Evolutionary conservation across 2,329 filamentous ascomycete species (phyloP).

Genomic region (Chaetothyriales sp.): DNA sequence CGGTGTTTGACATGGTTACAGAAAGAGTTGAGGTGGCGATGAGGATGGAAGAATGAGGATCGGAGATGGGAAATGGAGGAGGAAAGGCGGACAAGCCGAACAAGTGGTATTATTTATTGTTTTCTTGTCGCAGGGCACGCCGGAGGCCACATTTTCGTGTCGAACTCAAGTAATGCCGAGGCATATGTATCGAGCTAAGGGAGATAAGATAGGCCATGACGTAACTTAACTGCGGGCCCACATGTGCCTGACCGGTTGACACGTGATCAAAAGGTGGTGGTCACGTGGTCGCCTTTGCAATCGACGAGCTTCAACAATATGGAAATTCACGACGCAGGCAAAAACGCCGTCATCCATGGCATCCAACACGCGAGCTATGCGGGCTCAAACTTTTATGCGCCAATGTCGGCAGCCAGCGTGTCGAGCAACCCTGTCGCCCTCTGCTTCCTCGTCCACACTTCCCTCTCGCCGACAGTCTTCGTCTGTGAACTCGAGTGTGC

Average conservation of each 20-base stretch:
- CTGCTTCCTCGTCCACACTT: not conserved
- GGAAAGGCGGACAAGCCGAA: not conserved
- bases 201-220: not conserved
- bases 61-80: not conserved
- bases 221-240: not conserved
- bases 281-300: not conserved
- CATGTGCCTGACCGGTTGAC: not conserved
- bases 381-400: slow-evolving; percentile 12
- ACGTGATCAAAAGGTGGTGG: not conserved
- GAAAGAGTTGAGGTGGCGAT: not conserved
- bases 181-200: not conserved
- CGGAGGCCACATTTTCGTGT: not conserved
- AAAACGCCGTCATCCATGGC: slow-evolving; percentile 5
- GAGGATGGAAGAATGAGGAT: not conserved
- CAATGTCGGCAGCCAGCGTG: slow-evolving; percentile 8
- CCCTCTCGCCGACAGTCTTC: slow-evolving; percentile 1
- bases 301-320: not conserved
- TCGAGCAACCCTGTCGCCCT: not conserved
- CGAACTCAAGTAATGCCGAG: not conserved
- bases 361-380: slow-evolving; percentile 5
- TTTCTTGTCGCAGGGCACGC: not conserved
- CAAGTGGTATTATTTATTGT: not conserved
- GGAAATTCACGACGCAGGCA: not conserved
- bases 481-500: slow-evolving; percentile 2
- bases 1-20: not conserved